phyloP scores from a whole-genome alignment of 495 filamentous ascomycete species.

The Penicillium nucicola region DNA sequence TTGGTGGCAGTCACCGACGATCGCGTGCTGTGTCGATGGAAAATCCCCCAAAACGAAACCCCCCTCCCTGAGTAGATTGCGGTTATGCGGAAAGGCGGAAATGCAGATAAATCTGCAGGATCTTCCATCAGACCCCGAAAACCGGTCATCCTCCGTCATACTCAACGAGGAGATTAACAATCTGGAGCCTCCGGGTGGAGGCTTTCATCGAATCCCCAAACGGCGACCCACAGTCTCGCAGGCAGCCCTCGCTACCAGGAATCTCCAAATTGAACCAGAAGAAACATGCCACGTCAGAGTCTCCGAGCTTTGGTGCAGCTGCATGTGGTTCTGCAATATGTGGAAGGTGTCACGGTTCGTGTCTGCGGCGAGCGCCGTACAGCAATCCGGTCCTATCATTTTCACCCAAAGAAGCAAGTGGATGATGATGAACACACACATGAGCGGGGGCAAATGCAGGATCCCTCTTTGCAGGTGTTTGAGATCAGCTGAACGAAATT shows the following conservation, averaged over 20 bases:
- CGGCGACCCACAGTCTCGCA: constrained; percentile 25
- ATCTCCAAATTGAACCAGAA: constrained; percentile 33
- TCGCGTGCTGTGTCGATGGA: constrained; percentile 20
- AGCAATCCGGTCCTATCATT: constrained; percentile 39
- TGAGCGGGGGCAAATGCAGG: constrained; percentile 43
- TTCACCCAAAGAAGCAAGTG: constrained; percentile 25
- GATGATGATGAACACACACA: constrained; percentile 40
- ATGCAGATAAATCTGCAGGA: constrained; percentile 12
- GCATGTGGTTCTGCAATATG: constrained; percentile 42
- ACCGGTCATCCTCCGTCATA: constrained; percentile 9
- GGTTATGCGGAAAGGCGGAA: neutral
- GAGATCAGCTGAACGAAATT: constrained; percentile 49
- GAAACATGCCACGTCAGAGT: constrained; percentile 48
- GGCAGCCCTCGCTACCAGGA: constrained; percentile 28
- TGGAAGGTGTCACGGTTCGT: constrained; percentile 42
- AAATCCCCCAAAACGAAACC: neutral
- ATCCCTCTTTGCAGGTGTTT: constrained; percentile 45
- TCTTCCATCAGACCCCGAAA: constrained; percentile 9
- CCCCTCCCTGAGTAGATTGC: constrained; percentile 4
- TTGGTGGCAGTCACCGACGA: constrained; percentile 24
- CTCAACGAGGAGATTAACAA: constrained; percentile 13
- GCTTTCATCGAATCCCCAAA: constrained; percentile 10
- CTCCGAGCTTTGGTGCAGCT: constrained; percentile 45
- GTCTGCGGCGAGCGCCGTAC: constrained; percentile 36
- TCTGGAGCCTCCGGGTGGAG: constrained; percentile 10